Conservation (phyloP, 371 early-diverging fungal species). For the Globomyces sp. region DNA sequence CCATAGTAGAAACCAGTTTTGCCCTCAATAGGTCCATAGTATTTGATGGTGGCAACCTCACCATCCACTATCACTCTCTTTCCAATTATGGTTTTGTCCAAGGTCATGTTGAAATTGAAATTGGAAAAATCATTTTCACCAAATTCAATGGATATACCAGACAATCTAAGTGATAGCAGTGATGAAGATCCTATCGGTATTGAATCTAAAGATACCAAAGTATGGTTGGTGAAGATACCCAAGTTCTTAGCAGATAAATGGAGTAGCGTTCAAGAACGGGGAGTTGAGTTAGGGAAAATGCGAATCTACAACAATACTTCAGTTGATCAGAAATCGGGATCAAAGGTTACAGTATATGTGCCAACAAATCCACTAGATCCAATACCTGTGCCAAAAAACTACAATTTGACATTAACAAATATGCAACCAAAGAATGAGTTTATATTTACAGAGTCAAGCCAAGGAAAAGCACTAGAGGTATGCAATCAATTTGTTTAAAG, state of each 20-base stretch:
- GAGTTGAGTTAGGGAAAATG: conserved; percentile 73
- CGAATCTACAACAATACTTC: conserved; percentile 58
- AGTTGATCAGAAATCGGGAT: not conserved
- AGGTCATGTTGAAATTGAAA: not conserved
- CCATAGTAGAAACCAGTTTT: conserved; percentile 9
- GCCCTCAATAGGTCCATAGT: conserved; percentile 3
- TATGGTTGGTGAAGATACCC: conserved; percentile 93
- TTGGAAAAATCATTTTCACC: conserved; percentile 3
- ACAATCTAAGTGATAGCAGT: not conserved
- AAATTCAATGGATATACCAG: conserved; percentile 3
- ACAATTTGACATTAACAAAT: conserved; percentile 67
- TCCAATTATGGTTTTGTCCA: conserved; percentile 1
- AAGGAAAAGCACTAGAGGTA: conserved; percentile 38
- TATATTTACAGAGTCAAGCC: conserved; percentile 69
- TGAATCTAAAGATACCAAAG: conserved; percentile 57
- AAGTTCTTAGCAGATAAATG: conserved; percentile 82
- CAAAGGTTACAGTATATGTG: conserved; percentile 33
- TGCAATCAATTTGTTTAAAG: not conserved
- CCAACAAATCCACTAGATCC: conserved; percentile 25
- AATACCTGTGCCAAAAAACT: conserved; percentile 68
- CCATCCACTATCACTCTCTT: conserved; percentile 11
- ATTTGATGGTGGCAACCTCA: not conserved
- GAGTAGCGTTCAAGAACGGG: conserved; percentile 59
- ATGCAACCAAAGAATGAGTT: conserved; percentile 65
- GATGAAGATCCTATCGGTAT: conserved; percentile 9